Conservation (phyloP, 805 yeast genomes). For the Spathaspora boniae region DNA sequence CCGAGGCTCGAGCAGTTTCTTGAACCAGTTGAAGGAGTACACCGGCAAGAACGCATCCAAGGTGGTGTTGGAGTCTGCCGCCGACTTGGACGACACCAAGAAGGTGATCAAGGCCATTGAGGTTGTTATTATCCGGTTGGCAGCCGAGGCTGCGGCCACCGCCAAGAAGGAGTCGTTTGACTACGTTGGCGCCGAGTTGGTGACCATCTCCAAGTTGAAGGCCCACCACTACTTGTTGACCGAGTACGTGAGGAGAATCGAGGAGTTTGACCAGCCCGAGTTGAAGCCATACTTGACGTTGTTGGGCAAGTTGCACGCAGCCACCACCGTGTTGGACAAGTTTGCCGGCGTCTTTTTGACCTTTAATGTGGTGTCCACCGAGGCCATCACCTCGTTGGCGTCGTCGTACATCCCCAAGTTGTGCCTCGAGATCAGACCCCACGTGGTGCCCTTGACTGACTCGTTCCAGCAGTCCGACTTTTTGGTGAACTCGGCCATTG, state of each 20-base stretch:
- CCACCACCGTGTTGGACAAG: conserved; percentile 28
- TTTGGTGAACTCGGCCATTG: conserved; percentile 41
- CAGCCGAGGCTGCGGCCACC: conserved; percentile 25
- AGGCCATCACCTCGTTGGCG: conserved; percentile 25
- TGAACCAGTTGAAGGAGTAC: conserved; percentile 11
- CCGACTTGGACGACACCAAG: conserved; percentile 25
- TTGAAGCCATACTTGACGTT: conserved; percentile 28
- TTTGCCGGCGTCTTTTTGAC: conserved; percentile 38
- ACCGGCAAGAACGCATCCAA: conserved; percentile 16
- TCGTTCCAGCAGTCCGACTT: conserved; percentile 43
- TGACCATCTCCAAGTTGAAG: conserved; percentile 38
- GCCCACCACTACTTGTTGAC: conserved; percentile 41
- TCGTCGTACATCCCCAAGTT: conserved; percentile 27
- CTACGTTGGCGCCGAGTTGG: conserved; percentile 34
- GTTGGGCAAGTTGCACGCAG: conserved; percentile 31
- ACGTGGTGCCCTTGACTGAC: conserved; percentile 39
- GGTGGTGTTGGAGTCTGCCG: conserved; percentile 27
- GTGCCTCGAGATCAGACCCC: conserved; percentile 36
- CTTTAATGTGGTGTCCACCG: conserved; percentile 29
- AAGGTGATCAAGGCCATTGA: conserved; percentile 37
- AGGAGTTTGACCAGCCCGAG: conserved; percentile 18
- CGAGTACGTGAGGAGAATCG: conserved; percentile 23
- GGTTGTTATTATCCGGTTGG: conserved; percentile 35
- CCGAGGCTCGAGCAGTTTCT: conserved; percentile 11
- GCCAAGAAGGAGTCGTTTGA: conserved; percentile 25